phyloP scores from a whole-genome alignment of 2,329 filamentous ascomycete species.

The Aspergillus flavus region DNA sequence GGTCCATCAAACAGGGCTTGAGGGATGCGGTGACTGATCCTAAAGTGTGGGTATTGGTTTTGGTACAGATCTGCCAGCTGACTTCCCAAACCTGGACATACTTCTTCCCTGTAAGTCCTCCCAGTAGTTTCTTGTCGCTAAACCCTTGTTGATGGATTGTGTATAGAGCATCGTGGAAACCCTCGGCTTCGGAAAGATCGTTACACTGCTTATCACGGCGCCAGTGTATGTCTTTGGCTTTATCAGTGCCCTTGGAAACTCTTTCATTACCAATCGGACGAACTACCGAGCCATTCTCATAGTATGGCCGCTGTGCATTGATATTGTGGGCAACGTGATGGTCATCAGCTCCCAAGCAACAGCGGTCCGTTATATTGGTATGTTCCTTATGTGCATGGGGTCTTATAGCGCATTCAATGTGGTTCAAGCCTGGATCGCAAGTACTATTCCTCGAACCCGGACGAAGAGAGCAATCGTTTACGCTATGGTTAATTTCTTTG shows the following conservation, averaged over 20 bases:
- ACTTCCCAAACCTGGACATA: constrained; percentile 21
- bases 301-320: constrained; percentile 20
- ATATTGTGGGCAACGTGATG: constrained; percentile 24
- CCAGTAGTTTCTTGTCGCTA: no score
- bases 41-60: constrained; percentile 20
- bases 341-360: constrained; percentile 19
- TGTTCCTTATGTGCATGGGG: constrained; percentile 25
- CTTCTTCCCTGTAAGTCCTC: constrained; percentile 15
- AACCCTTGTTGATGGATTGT: background rate
- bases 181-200: constrained; percentile 20
- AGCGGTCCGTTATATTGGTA: constrained; percentile 20
- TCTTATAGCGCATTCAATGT: constrained; percentile 26
- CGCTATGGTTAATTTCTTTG: constrained; percentile 23
- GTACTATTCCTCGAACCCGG: constrained; percentile 23
- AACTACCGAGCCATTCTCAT: constrained; percentile 18
- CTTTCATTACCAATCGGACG: constrained; percentile 25
- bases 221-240: constrained; percentile 30
- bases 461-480: constrained; percentile 25
- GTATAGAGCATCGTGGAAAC: constrained; percentile 23
- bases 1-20: constrained; percentile 19
- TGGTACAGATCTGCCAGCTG: constrained; percentile 22
- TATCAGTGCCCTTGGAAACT: constrained; percentile 39
- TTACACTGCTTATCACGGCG: constrained; percentile 23
- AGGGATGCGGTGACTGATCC: constrained; percentile 21
- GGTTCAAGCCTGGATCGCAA: constrained; percentile 26